phyloP scores from a whole-genome alignment of 164 flowering plant species.

The Warburgia ugandensis region DNA sequence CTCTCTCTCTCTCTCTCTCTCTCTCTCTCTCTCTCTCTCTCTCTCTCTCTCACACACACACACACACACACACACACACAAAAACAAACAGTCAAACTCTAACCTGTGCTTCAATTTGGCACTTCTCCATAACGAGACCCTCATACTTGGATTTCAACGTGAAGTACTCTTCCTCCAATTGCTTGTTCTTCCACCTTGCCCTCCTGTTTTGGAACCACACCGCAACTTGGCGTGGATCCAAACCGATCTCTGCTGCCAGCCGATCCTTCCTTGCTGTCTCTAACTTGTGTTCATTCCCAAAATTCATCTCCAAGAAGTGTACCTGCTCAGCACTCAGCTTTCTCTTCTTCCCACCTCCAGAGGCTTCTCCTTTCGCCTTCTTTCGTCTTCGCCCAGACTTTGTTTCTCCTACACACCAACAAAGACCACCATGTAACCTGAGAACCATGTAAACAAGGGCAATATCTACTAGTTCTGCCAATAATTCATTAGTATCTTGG shows the following conservation, averaged over 20 bases:
- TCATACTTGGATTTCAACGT: conserved; percentile 38
- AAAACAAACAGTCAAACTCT: not conserved
- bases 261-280: conserved; percentile 57
- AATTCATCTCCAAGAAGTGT: conserved; percentile 35
- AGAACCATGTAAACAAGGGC: too few species aligned
- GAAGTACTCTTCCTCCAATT: conserved; percentile 51
- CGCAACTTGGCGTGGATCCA: conserved; percentile 68
- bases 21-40: too few species aligned
- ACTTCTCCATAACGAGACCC: conserved; percentile 36
- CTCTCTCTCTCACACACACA: too few species aligned
- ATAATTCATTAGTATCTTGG: not conserved
- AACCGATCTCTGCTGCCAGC: conserved; percentile 53
- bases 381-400: conserved; percentile 37
- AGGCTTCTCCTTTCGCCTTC: conserved; percentile 24
- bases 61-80: not conserved
- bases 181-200: conserved; percentile 68
- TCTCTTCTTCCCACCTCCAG: conserved; percentile 34
- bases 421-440: too few species aligned
- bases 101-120: conserved; percentile 67
- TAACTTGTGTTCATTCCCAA: conserved; percentile 51
- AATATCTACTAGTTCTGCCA: too few species aligned
- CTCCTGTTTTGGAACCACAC: conserved; percentile 77
- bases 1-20: too few species aligned
- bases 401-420: too few species aligned
- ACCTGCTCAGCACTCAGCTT: conserved; percentile 53